Percentiles rank a stretch among this genome's conserved stretches.
Evolutionary conservation across 2,329 filamentous ascomycete genomes (phyloP).

Genomic region (Cercospora canescens): DNA sequence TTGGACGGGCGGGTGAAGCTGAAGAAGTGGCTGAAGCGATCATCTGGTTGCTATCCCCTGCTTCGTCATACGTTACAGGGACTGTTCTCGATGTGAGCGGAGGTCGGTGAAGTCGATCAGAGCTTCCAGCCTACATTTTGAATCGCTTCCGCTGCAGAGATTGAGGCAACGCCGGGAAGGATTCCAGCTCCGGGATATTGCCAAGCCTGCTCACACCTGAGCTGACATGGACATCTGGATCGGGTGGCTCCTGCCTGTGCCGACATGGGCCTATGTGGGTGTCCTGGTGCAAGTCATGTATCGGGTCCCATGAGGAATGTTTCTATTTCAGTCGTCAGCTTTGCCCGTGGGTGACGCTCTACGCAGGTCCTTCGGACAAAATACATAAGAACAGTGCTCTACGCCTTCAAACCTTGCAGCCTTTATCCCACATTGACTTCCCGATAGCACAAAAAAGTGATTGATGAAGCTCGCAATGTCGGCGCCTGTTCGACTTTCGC

Average conservation of each 20-base stretch:
- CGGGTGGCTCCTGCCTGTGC: neutral
- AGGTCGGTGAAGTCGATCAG: slow-evolving; percentile 15
- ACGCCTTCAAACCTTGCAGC: neutral
- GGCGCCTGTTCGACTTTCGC: slow-evolving; percentile 18
- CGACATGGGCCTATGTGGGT: neutral
- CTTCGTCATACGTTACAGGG: slow-evolving; percentile 25
- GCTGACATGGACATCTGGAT: neutral
- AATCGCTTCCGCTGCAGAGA: neutral
- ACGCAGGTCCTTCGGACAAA: neutral
- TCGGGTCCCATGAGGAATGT: neutral
- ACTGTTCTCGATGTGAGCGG: slow-evolving; percentile 26
- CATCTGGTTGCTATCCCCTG: slow-evolving; percentile 28
- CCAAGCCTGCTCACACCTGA: slow-evolving; percentile 4
- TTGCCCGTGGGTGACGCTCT: neutral
- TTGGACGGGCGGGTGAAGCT: slow-evolving; percentile 29
- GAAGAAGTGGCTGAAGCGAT: slow-evolving; percentile 33
- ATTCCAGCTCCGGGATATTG: neutral
- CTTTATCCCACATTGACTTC: no score
- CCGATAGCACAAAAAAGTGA: neutral
- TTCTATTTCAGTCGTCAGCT: neutral
- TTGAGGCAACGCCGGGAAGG: neutral
- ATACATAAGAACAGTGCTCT: neutral
- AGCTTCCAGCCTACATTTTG: neutral
- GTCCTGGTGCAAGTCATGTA: neutral
- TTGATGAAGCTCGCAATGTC: neutral